Evolutionary conservation across 148 eudicot species (phyloP), one percentile per base, ranked within the genome.

Genomic region (Silene latifolia): DNA sequence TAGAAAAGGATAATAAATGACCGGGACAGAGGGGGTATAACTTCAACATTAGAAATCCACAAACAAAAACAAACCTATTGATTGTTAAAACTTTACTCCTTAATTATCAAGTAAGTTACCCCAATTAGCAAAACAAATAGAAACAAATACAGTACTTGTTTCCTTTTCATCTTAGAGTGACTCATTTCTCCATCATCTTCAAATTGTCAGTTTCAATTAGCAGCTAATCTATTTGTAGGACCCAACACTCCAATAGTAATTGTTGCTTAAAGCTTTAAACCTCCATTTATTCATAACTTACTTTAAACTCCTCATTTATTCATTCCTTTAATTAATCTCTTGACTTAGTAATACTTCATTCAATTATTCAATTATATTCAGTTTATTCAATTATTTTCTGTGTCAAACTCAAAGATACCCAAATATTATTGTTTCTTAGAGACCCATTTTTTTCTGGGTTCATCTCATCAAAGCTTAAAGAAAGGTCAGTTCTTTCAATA

Each of bases 401-500:
- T 60, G 24, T 19, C 24, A 9, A 60, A 60, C 32, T 4, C 42
- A 27, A 65, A 48, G 3, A 32, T 14, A 18, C 69, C 67, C 67
- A 64, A 64, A 11, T 14, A 32, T 65, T 17, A 18, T 18, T 7
- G 10, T 20, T 35, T 35, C 47, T 9, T 14, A 18, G 1, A 32
- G 35, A 8, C 29, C 11, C 14, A 1, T 14, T 35, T 32, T 65
- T 65, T 13, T 51, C 48, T 65, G 69, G 69, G 69, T 15, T 65
- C 21, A 65, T 65, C 46, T 65, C 69, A 32, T 32, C 69, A 12
- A 32, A 65, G 47, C 48, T 35, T 64, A 8, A 65, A 35, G 69
- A 18, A 65, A 35, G 69, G 69, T 65, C 48, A 21, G 69, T 14
- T 65, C 35, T 65, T 65, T 32, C 8, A 3, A 14, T 2, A 58